phyloP scores from a whole-genome alignment of 1,284 basidiomycete genomes.

The Cryptococcus sp. region DNA sequence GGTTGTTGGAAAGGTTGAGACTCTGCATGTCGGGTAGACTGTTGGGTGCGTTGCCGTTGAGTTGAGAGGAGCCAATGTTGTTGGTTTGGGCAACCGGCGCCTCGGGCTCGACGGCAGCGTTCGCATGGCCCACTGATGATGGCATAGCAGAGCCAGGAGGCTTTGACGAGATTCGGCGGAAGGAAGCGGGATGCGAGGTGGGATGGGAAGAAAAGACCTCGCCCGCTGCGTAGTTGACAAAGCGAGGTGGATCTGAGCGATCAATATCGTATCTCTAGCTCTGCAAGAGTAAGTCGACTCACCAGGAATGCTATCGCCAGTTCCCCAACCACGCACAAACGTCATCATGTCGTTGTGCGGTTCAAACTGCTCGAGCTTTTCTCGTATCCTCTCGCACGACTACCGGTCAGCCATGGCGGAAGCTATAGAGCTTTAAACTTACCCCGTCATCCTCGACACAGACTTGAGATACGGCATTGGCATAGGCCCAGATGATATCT shows the following conservation, averaged over 20 bases:
- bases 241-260: slow-evolving; percentile 68
- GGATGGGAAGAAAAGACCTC: slow-evolving; percentile 42
- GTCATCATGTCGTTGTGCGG: slow-evolving; percentile 74
- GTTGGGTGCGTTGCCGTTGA: background rate
- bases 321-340: slow-evolving; percentile 78
- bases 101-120: slow-evolving; percentile 14
- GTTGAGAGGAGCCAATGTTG: background rate
- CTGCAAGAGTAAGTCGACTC: no score
- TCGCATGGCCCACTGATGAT: slow-evolving; percentile 8
- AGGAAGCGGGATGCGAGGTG: slow-evolving; percentile 39
- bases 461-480: slow-evolving; percentile 89
- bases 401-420: slow-evolving; percentile 37
- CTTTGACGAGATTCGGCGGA: slow-evolving; percentile 36
- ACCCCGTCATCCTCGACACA: slow-evolving; percentile 96
- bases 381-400: slow-evolving; percentile 83
- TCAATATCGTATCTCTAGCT: no score
- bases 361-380: slow-evolving; percentile 75
- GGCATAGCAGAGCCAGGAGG: slow-evolving; percentile 20
- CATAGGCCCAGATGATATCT: slow-evolving; percentile 92
- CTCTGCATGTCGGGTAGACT: background rate
- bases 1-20: background rate
- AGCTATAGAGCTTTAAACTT: slow-evolving; percentile 34
- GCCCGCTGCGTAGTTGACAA: slow-evolving; percentile 59
- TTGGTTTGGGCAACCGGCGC: background rate
- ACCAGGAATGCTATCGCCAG: slow-evolving; percentile 70